These are phyloP conservation scores for Vigna reflexopilosa DNA, from an alignment of 306 rosid species.

Conservation along the genomic window DNA sequence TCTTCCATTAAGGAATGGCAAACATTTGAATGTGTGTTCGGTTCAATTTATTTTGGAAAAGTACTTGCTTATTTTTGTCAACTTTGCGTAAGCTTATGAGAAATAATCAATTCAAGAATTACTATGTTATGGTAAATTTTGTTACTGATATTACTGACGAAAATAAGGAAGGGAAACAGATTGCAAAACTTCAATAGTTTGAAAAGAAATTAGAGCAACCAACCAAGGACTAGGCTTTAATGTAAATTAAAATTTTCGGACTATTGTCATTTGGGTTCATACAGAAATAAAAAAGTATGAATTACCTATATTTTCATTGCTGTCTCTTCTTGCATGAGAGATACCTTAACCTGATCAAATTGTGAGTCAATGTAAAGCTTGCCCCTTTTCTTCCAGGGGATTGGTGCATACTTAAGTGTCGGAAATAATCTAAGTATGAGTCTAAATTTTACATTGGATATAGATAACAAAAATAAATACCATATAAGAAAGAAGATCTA, in stretches of 20 bases:
- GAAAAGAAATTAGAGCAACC: slow-evolving; percentile 1
- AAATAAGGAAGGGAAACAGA: not conserved
- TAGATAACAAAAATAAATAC: too few species aligned
- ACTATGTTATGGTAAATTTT: not conserved
- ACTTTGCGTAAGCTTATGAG: not conserved
- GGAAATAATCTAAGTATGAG: too few species aligned
- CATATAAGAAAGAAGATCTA: too few species aligned
- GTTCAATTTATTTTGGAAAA: not conserved
- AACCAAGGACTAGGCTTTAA: slow-evolving; percentile 28
- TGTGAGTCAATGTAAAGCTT: not conserved
- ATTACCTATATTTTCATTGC: not conserved
- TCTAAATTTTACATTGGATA: too few species aligned
- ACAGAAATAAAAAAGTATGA: not conserved
- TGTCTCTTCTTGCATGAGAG: not conserved
- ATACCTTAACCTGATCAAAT: slow-evolving; percentile 6
- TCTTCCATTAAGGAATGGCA: not conserved
- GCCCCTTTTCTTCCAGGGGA: not conserved
- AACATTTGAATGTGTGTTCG: not conserved
- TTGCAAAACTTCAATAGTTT: not conserved
- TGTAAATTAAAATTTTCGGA: not conserved
- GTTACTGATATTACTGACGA: not conserved
- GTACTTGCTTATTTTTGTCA: not conserved
- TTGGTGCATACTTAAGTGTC: too few species aligned
- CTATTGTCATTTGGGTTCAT: slow-evolving; percentile 1
- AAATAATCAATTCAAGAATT: not conserved